Conservation (phyloP, 2,329 filamentous ascomycete species). For the Fusarium graminum region DNA sequence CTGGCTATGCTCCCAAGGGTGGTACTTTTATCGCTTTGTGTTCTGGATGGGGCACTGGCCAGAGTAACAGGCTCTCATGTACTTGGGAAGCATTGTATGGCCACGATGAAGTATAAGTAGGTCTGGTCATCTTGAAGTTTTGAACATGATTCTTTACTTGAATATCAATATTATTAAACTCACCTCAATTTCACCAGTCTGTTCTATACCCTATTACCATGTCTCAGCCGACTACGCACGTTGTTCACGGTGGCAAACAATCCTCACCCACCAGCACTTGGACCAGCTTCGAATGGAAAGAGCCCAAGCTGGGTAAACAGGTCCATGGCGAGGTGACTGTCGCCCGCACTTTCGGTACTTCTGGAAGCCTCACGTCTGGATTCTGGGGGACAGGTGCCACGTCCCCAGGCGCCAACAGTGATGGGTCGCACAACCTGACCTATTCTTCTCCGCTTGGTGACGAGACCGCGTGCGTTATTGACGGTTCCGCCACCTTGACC, state of each 20-base stretch:
- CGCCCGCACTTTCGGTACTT: conserved; percentile 16
- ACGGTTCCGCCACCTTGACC: conserved; percentile 7
- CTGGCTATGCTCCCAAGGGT: background rate
- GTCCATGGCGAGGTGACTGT: conserved; percentile 6
- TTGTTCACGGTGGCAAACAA: conserved; percentile 17
- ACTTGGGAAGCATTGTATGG: background rate
- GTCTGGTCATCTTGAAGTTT: fast-evolving
- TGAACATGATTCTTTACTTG: fast-evolving
- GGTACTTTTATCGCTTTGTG: background rate
- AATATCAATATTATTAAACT: background rate
- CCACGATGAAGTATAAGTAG: conserved; percentile 3
- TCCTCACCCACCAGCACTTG: background rate
- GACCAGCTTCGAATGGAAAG: conserved; percentile 13
- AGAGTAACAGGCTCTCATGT: background rate
- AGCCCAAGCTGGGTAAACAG: conserved; percentile 18
- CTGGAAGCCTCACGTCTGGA: background rate
- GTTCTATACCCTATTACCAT: background rate
- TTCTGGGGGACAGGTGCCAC: conserved; percentile 13
- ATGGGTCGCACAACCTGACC: conserved; percentile 5
- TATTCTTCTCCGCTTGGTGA: conserved; percentile 13
- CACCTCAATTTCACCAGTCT: background rate
- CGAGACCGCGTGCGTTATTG: conserved; percentile 15
- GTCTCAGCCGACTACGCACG: conserved; percentile 12
- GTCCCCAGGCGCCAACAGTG: conserved; percentile 2
- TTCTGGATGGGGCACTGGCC: background rate